Evolutionary conservation across 2,329 filamentous ascomycete genomes (phyloP), one percentile per base, ranked within the genome.

Genomic region (Elsinoe batatas): DNA sequence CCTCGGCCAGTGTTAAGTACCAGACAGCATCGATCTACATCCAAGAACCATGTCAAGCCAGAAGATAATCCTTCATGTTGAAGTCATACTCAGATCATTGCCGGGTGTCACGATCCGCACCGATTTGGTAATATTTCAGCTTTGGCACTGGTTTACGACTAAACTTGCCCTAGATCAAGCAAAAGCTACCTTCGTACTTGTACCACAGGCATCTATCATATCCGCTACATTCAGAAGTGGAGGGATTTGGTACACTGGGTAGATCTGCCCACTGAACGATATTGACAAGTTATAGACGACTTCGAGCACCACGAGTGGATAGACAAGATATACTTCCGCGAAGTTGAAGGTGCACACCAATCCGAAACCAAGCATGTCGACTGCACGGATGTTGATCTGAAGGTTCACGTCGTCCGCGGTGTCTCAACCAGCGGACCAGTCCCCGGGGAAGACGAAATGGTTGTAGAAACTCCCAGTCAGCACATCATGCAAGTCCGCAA

Each of bases 401-500:
- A 15, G 26, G 12, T 50, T 15, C 33, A 50, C 15, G 26, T 30
- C 26, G 7, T 30, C 7, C 26, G 26, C 26, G 7, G 7, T 30
- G 3, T 7, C 26, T 30, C 26, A 8, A 50, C 30, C 15, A 13
- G 15, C 46, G 13, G 33, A 3, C 26, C 26, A 13, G 12, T 8
- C 26, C 13, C 18, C 12, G 26, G 6, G 20, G 26, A 13, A 35
- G 20, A 35, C 11, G 13, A 10, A 50, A 10, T 12, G 62, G 20
- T 67, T 71, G 33, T 63, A 71, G 8, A 70, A 63, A 8, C 68
- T 72, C 35, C 66, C 64, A 67, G 61, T 69, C n/a, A 61, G 61
- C 17, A 64, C 71, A n/a, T 64, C 66, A 57, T 64, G 62, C 33
- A 63, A 67, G 46, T 65, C 64, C 12, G 66, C 64, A 20, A n/a